phyloP scores from a whole-genome alignment of 805 yeast genomes.

The Naumovozyma baii region DNA sequence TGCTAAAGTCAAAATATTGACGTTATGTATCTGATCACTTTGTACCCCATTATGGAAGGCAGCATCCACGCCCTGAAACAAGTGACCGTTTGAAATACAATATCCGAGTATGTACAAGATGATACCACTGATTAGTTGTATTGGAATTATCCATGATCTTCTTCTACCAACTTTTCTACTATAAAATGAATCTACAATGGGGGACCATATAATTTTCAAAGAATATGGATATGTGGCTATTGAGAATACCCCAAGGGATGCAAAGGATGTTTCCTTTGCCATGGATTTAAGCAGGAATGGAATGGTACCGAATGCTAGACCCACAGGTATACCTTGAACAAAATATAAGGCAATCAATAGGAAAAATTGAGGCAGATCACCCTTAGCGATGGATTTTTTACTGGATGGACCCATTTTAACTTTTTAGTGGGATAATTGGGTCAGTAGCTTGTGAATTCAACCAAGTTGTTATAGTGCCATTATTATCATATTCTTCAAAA shows the following conservation, averaged over 20 bases:
- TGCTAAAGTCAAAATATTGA: slow-evolving; percentile 40
- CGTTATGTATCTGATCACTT: slow-evolving; percentile 7
- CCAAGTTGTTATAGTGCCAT: too few species aligned
- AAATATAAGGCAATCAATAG: slow-evolving; percentile 67
- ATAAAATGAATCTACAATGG: slow-evolving; percentile 85
- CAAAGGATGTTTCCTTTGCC: slow-evolving; percentile 54
- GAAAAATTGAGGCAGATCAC: slow-evolving; percentile 66
- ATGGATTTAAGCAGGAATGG: slow-evolving; percentile 77
- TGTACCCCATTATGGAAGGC: slow-evolving; percentile 13
- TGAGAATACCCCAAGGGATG: slow-evolving; percentile 85
- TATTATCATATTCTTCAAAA: too few species aligned
- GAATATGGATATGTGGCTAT: slow-evolving; percentile 94
- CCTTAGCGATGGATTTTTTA: slow-evolving; percentile 21
- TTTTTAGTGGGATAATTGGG: too few species aligned
- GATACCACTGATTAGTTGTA: slow-evolving; percentile 70
- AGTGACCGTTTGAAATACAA: slow-evolving; percentile 34
- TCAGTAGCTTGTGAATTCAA: too few species aligned
- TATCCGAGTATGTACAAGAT: slow-evolving; percentile 58
- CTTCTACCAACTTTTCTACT: slow-evolving; percentile 64
- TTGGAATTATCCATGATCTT: slow-evolving; percentile 89
- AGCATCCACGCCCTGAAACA: slow-evolving; percentile 34
- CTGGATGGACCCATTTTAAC: too few species aligned
- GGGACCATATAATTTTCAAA: slow-evolving; percentile 87
- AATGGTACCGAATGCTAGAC: slow-evolving; percentile 86
- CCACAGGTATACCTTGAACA: slow-evolving; percentile 95